These are phyloP conservation scores for Pythium pyrilobum DNA, from an alignment of 352 stramenopile species.

Conservation along the genomic window DNA sequence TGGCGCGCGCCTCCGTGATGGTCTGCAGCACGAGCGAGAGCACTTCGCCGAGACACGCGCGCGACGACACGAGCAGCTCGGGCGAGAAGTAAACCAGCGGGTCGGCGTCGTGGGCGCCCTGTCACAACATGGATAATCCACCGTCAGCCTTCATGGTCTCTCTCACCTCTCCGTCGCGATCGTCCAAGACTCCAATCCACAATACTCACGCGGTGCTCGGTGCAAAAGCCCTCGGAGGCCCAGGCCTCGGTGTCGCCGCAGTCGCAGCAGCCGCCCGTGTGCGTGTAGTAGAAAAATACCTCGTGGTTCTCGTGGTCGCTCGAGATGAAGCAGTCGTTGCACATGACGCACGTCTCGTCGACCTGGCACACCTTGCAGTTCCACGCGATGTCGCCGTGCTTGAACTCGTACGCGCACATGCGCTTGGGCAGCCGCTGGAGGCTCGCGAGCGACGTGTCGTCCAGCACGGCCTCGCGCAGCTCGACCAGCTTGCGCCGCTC, in stretches of 20 bases:
- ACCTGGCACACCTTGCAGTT: slow-evolving; percentile 93
- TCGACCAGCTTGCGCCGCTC: slow-evolving; percentile 39
- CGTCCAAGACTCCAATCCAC: neutral
- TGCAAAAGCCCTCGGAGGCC: slow-evolving; percentile 93
- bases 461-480: slow-evolving; percentile 55
- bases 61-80: slow-evolving; percentile 48
- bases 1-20: slow-evolving; percentile 60
- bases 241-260: slow-evolving; percentile 97
- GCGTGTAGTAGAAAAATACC: slow-evolving; percentile 93
- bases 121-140: neutral
- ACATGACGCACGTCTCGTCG: slow-evolving; percentile 95
- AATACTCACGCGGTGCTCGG: slow-evolving; percentile 71
- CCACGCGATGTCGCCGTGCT: slow-evolving; percentile 96
- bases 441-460: slow-evolving; percentile 48
- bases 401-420: slow-evolving; percentile 93
- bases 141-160: no score
- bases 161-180: no score
- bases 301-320: slow-evolving; percentile 93
- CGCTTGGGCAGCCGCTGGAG: slow-evolving; percentile 57
- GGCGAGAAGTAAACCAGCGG: slow-evolving; percentile 49
- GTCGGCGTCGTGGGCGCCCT: slow-evolving; percentile 68
- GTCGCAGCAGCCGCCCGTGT: slow-evolving; percentile 97
- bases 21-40: slow-evolving; percentile 58
- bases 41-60: slow-evolving; percentile 60
- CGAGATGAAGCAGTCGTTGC: slow-evolving; percentile 96